Conservation (phyloP, 306 rosid genomes). For the Hippophae tibetana region DNA sequence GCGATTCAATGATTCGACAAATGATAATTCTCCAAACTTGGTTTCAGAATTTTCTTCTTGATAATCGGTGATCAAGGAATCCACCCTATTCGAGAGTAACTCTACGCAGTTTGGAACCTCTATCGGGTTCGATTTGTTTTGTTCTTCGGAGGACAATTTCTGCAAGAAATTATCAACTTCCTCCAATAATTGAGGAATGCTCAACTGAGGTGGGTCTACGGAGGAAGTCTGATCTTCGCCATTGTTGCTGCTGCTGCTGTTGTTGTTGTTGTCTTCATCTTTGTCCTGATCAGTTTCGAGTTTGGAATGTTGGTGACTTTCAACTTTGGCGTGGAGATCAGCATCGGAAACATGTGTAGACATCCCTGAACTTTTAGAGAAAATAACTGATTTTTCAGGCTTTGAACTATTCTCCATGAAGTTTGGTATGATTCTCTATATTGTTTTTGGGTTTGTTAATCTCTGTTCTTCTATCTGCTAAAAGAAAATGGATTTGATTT, state of each 20-base stretch:
- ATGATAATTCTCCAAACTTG: slow-evolving; percentile 39
- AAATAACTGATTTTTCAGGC: no score
- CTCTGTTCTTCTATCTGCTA: neutral
- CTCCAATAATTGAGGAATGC: slow-evolving; percentile 17
- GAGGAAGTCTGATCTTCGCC: neutral
- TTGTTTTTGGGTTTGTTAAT: neutral
- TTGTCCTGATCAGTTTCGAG: no score
- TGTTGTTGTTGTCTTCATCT: no score
- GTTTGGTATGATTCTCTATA: no score
- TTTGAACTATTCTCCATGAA: no score
- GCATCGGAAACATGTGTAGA: no score
- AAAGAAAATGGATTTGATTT: neutral
- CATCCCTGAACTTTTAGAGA: no score
- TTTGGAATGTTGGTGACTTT: no score
- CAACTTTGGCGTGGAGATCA: no score
- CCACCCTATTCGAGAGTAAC: slow-evolving; percentile 26
- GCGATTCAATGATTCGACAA: slow-evolving; percentile 27
- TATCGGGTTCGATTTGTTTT: neutral
- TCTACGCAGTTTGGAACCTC: slow-evolving; percentile 29
- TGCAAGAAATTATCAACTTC: slow-evolving; percentile 43
- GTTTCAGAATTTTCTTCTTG: neutral
- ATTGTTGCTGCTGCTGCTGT: no score
- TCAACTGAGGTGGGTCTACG: neutral
- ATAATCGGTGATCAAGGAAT: slow-evolving; percentile 26
- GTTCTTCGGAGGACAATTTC: neutral